These are phyloP conservation scores for Candolleomyces efflorescens DNA, from an alignment of 768 basidiomycete genomes.

Conservation along the genomic window DNA sequence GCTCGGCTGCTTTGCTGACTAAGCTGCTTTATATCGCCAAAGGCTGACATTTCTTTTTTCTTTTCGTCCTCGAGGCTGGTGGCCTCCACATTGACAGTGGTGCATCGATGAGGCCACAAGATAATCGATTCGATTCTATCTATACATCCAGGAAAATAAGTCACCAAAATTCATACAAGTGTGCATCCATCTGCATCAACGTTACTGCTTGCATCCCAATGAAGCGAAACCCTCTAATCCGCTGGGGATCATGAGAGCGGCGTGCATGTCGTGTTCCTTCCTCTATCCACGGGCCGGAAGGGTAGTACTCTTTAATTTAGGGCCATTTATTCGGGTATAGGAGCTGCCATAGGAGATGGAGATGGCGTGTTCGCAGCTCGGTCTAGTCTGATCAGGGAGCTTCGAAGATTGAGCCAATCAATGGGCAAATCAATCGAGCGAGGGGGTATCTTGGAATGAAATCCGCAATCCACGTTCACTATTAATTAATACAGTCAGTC, in stretches of 20 bases:
- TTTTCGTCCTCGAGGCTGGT: neutral
- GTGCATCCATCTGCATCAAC: neutral
- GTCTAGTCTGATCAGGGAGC: no score
- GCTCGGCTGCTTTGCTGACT: neutral
- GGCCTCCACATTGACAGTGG: neutral
- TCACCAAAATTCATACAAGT: neutral
- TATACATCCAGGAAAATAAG: neutral
- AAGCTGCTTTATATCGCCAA: neutral
- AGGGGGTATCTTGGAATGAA: neutral
- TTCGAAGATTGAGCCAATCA: no score
- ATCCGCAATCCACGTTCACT: neutral
- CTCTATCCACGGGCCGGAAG: neutral
- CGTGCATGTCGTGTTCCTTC: neutral
- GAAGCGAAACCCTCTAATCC: neutral
- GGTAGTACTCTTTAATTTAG: neutral
- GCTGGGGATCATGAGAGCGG: neutral
- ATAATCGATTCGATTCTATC: neutral
- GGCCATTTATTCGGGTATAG: neutral
- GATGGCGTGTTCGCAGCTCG: neutral
- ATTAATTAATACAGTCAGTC: neutral
- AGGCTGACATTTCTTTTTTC: no score
- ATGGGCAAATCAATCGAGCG: no score
- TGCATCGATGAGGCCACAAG: neutral
- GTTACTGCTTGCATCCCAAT: neutral
- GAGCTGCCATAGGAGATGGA: neutral